Base-by-base conservation (phyloP, 345 rosid genomes). In the Heritiera littoralis region DNA sequence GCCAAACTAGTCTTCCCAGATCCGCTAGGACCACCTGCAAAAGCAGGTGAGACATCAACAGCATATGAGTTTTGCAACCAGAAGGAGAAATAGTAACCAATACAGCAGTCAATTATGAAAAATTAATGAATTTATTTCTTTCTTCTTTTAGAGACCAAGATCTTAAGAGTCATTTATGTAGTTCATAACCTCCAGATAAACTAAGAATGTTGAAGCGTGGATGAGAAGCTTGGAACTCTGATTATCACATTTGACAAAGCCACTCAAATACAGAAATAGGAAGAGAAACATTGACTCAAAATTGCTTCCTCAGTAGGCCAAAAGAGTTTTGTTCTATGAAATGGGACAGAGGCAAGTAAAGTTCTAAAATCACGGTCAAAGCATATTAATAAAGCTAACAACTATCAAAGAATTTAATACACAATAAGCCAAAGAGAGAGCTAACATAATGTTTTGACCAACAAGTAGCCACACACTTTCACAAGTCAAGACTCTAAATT, bases 1-100 rank as follows among this genome's bases (percentile, higher is more conserved):
- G 99, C 99, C 92, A 97, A 77, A 87, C 98, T 97, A 78, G 99
- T 94, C 89, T 96, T 96, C 67, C 99, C 99, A 66, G 98, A 94
- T 79, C 99, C 99, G 89, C 99, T 96, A 41, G 99, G 99, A 83
- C 99, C 99, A 81, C 99, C 99, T 96, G 87, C 84, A 84, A 82
- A 66, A 76, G 78, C 64, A 74, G 77, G 61, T 83, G 66, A 40
- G 70, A 49, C 61, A 75, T 20, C 46, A 70, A 59, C 58, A 49
- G 18, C 20, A 30, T 55, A 68, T 9, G 30, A 58, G 18, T 63
- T 41, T 23, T 10, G 40, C 72, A 77, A 65, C 35, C 18, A 49
- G 23, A 65, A 45, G 43, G 38, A 0, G 8, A 45, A 61, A 28
- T 10, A 28, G 38, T 14, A 9, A n/a, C 7, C 12, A 46, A n/a